These are phyloP conservation scores for Albugo laibachii DNA, from an alignment of 352 stramenopile genomes.

Conservation along the genomic window DNA sequence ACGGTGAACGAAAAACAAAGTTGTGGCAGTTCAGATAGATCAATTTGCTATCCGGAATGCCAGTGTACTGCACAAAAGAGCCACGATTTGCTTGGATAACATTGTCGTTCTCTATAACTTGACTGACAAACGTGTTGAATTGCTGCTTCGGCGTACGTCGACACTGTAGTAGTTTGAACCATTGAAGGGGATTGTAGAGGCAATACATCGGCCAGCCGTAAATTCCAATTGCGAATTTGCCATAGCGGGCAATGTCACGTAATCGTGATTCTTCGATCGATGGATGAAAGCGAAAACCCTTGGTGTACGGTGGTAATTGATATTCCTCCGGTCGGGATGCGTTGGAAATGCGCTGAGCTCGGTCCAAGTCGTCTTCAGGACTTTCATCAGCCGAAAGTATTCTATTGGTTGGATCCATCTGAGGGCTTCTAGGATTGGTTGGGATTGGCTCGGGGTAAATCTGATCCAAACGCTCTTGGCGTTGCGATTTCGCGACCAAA, in stretches of 20 bases:
- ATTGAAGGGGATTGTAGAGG: constrained; percentile 50
- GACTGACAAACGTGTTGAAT: background rate
- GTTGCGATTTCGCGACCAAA: constrained; percentile 35
- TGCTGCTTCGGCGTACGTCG: constrained; percentile 9
- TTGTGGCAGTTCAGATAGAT: constrained; percentile 67
- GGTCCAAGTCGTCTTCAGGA: constrained; percentile 6
- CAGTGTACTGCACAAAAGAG: constrained; percentile 54
- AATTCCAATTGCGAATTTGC: constrained; percentile 43
- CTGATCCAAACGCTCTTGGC: constrained; percentile 22
- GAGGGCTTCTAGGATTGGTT: too few species aligned
- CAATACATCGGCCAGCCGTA: constrained; percentile 67
- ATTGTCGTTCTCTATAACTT: constrained; percentile 12
- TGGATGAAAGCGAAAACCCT: constrained; percentile 8
- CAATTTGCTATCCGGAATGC: constrained; percentile 27
- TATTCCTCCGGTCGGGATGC: too few species aligned
- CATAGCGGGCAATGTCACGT: constrained; percentile 36
- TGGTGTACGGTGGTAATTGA: too few species aligned
- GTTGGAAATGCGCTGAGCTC: background rate
- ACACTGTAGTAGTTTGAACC: constrained; percentile 45
- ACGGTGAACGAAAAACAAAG: constrained; percentile 53
- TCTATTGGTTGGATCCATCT: too few species aligned
- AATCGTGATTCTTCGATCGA: constrained; percentile 25
- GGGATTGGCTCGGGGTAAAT: constrained; percentile 5
- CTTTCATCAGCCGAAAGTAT: too few species aligned
- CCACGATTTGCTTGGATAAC: constrained; percentile 29